Percentiles rank a stretch among this genome's conserved stretches.
Evolutionary conservation across 2,329 filamentous ascomycete species (phyloP).

Genomic region (Phialophora verrucosa): DNA sequence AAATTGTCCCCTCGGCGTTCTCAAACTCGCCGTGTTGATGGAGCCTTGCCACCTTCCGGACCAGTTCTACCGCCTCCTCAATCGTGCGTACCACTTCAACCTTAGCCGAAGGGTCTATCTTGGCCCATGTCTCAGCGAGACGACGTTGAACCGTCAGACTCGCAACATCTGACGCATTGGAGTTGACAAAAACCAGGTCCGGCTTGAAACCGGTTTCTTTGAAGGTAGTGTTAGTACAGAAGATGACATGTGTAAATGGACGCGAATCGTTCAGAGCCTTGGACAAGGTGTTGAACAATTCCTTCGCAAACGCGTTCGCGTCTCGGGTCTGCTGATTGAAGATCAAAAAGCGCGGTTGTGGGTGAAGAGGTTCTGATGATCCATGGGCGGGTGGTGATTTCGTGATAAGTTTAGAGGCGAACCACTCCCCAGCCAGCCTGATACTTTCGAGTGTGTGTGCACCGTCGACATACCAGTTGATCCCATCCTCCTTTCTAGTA

Average conservation of each 20-base stretch:
- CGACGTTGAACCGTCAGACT: conserved; percentile 70
- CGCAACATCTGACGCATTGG: conserved; percentile 63
- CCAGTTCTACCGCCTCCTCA: conserved; percentile 69
- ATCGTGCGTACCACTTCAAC: conserved; percentile 69
- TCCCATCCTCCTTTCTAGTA: conserved; percentile 60
- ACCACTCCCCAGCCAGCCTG: conserved; percentile 77
- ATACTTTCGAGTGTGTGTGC: conserved; percentile 88
- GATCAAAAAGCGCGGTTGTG: conserved; percentile 65
- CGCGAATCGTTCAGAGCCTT: conserved; percentile 47
- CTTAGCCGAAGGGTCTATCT: conserved; percentile 57
- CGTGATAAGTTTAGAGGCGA: conserved; percentile 59
- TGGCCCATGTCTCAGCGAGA: conserved; percentile 66
- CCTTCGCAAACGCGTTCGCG: conserved; percentile 67
- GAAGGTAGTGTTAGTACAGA: conserved; percentile 78
- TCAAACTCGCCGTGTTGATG: conserved; percentile 29
- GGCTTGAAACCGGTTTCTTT: conserved; percentile 65
- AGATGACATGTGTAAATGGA: conserved; percentile 75
- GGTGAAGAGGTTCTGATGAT: conserved; percentile 32
- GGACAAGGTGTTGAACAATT: conserved; percentile 65
- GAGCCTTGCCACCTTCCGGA: conserved; percentile 52
- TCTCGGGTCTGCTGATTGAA: conserved; percentile 95
- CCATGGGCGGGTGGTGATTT: conserved; percentile 45
- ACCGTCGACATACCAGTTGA: conserved; percentile 83
- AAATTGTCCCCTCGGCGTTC: conserved; percentile 17
- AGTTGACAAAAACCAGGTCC: conserved; percentile 68